Evolutionary conservation across 805 yeast genomes (phyloP), one percentile per base, ranked within the genome.

Genomic region (Yarrowia divulgata): DNA sequence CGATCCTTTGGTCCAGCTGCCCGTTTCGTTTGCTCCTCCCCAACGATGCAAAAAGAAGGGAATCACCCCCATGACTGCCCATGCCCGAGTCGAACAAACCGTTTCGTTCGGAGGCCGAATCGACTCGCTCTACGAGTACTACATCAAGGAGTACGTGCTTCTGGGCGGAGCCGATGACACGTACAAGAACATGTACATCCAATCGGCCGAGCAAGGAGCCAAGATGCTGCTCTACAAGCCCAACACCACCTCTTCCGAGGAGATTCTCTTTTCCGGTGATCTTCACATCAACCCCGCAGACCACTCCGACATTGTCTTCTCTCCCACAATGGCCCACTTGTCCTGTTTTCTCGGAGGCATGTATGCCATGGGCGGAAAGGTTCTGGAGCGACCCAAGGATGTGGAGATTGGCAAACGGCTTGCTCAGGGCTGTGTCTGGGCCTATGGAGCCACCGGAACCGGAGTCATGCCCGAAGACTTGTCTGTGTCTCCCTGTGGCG

Each of bases 341-440:
- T 75, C 84, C 8, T 87, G 90, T 72, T 84, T 83, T 69, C 77
- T 85, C 4, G 88, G 88, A 16, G 85, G 88, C 1, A 84, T 84
- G 82, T 78, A 83, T 73, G 85, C 85, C 0, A 73, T 85, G 34
- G 85, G 85, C 1, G 78, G 85, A 7, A 81, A 77, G 57, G 69
- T 84, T 1, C 79, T 85, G 19, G 74, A 73, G 32, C 72, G 79
- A 12, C 78, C 80, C 8, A 75, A 74, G 39, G 83, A 83, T 69
- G 70, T 82, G 60, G 77, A 77, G 14, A 70, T 79, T n/a, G 88
- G 85, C 3, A 77, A 75, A 23, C 76, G 80, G 48, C 69, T 87
- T 10, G 80, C 88, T 0, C 75, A 80, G 54, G 87, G 88, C 8
- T 86, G 89, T 73, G 80, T 79, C 50, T 76, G 81, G 71, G 74